Base-by-base conservation (phyloP, 306 rosid species). In the Vigna radiata region DNA sequence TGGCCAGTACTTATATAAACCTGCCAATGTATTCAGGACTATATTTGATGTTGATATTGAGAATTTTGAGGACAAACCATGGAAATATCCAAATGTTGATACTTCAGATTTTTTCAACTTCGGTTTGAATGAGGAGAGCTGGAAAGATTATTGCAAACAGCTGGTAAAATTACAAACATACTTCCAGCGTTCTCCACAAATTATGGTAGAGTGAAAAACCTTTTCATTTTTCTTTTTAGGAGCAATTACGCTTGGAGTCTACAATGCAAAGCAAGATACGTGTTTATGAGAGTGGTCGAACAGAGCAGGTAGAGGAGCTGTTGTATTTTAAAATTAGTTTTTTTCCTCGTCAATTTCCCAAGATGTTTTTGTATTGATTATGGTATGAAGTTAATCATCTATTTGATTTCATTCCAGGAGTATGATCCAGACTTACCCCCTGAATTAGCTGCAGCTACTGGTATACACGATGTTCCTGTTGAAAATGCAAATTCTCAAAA, bases 341-440 rank as follows among this genome's bases (percentile, higher is more conserved):
- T 39, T 33, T 36, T 36, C 41, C 41, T 36, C 7, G 25, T 75
- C 14, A 66, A 29, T 25, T 52, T 53, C 41, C 65, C n/a, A 25
- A 18, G 41, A 31, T 37, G 23, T 72, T 72, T 17, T 23, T 14
- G 71, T 62, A 72, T 39, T 64, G 36, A 2, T 52, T 14, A 19
- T 54, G 41, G 7, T 8, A 43, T 54, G 16, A 85, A 75, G 27
- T 73, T 21, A 56, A 77, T 73, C 31, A 62, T 56, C 8, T 21
- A 41, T 46, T 79, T 75, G 67, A 78, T 77, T 44, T 72, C 62
- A 41, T 77, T 75, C 25, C 89, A 96, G 99, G 97, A 91, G 61
- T 96, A 91, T 77, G 99, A 96, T 83, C 99, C 99, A 47, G 99
- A 96, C 88, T 85, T 96, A 79, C 99, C 99, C 79, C 99, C 99